Percentiles rank a stretch among this genome's conserved stretches.
Conservation (phyloP, 345 rosid species). For the Iberis pinnata region DNA sequence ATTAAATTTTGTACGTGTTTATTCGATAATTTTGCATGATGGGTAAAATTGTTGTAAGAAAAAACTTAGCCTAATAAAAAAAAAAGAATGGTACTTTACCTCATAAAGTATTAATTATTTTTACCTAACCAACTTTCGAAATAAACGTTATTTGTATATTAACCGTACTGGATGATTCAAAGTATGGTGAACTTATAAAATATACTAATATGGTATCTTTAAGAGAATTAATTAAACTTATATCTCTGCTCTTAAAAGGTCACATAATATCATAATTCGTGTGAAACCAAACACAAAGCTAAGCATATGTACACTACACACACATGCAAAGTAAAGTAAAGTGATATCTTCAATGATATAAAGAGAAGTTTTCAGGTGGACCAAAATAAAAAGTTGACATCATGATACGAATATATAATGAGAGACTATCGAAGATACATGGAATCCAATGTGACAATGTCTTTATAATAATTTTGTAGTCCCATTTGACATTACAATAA, state of each 20-base stretch:
- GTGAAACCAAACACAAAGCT: slow-evolving; percentile 11
- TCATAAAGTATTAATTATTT: no score
- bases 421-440: slow-evolving; percentile 10
- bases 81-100: no score
- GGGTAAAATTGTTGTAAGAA: background rate
- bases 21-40: slow-evolving; percentile 15
- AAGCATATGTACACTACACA: background rate
- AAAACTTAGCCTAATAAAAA: no score
- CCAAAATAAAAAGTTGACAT: slow-evolving; percentile 23
- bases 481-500: slow-evolving; percentile 3
- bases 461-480: background rate
- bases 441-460: slow-evolving; percentile 31
- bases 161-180: no score
- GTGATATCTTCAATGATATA: slow-evolving; percentile 2
- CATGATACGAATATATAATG: slow-evolving; percentile 18
- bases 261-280: slow-evolving; percentile 3
- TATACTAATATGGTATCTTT: background rate
- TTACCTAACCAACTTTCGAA: no score
- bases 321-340: slow-evolving; percentile 2
- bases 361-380: slow-evolving; percentile 23
- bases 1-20: no score
- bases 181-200: no score
- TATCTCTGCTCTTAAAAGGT: background rate
- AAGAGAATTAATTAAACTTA: background rate
- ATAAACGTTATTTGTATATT: no score